Conservation (phyloP, 345 rosid genomes). For the Clarkia xantiana region DNA sequence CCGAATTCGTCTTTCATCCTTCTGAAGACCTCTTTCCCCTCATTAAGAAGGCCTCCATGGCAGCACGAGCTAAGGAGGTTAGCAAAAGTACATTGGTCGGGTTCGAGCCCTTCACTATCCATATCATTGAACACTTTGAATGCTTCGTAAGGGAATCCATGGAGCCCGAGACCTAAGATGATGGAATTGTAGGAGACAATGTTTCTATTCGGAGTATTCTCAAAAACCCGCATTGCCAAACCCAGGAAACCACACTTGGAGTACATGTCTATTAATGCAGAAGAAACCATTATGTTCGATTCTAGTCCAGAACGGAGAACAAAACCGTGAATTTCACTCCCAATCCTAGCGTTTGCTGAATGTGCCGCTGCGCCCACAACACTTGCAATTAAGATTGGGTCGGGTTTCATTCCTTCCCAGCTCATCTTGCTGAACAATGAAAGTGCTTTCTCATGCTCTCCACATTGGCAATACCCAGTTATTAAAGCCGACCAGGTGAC, state of each 20-base stretch:
- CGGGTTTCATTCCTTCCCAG: conserved; percentile 35
- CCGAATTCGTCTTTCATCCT: conserved; percentile 57
- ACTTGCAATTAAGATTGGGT: conserved; percentile 42
- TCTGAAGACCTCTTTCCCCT: conserved; percentile 43
- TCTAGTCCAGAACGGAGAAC: conserved; percentile 46
- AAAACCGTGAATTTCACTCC: conserved; percentile 44
- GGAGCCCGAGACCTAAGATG: conserved; percentile 57
- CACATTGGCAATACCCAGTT: conserved; percentile 30
- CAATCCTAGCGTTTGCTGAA: conserved; percentile 33
- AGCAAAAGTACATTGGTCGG: conserved; percentile 62
- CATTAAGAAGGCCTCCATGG: conserved; percentile 51
- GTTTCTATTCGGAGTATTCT: conserved; percentile 26
- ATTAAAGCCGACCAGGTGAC: conserved; percentile 71
- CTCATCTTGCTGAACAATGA: conserved; percentile 8
- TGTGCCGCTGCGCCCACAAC: conserved; percentile 48
- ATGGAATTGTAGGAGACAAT: conserved; percentile 52
- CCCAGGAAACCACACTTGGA: conserved; percentile 56
- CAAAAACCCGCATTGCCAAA: conserved; percentile 35
- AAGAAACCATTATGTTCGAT: conserved; percentile 40
- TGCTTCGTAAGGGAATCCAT: conserved; percentile 54
- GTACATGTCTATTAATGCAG: conserved; percentile 71
- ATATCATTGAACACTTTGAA: conserved; percentile 46
- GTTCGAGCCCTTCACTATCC: conserved; percentile 28
- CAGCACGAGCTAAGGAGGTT: conserved; percentile 73
- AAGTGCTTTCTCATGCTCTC: too few relatives aligned